Evolutionary conservation across 2,329 filamentous ascomycete genomes (phyloP).

Genomic region (Immersiporthe knoxdaviesiana): DNA sequence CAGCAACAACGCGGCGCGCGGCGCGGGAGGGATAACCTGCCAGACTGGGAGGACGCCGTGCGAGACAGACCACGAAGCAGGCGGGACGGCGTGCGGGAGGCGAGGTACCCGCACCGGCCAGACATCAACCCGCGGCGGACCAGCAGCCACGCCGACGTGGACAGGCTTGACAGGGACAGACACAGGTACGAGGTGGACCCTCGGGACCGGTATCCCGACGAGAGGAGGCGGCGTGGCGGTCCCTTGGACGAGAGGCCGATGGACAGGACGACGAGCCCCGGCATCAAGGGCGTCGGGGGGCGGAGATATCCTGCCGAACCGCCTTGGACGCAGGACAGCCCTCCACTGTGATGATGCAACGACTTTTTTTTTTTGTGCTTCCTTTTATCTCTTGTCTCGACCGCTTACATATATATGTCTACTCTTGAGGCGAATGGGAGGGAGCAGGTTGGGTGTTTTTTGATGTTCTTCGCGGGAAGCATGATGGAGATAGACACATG

Average conservation of each 20-base stretch:
- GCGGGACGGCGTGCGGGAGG: slow-evolving; percentile 38
- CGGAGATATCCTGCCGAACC: slow-evolving; percentile 45
- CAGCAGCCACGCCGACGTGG: slow-evolving; percentile 55
- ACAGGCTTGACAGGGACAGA: slow-evolving; percentile 46
- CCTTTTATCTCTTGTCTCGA: too few species aligned
- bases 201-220: slow-evolving; percentile 36
- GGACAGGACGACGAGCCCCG: slow-evolving; percentile 38
- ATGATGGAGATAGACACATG: neutral
- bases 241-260: slow-evolving; percentile 33
- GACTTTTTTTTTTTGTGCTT: neutral
- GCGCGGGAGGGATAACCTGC: slow-evolving; percentile 33
- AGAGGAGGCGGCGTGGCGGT: slow-evolving; percentile 38
- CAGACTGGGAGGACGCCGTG: slow-evolving; percentile 38
- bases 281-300: slow-evolving; percentile 41
- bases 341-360: slow-evolving; percentile 10
- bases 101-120: slow-evolving; percentile 44
- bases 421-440: neutral
- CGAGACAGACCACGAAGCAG: slow-evolving; percentile 40
- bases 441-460: neutral
- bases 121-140: slow-evolving; percentile 46
- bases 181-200: slow-evolving; percentile 39
- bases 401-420: neutral
- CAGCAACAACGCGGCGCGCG: slow-evolving; percentile 33
- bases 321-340: slow-evolving; percentile 23
- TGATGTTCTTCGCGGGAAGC: neutral